A percentile compares a stretch with the other conserved stretches of the same genome.
phyloP scores from a whole-genome alignment of 2,329 filamentous ascomycete genomes.

The Parastagonospora avenae region DNA sequence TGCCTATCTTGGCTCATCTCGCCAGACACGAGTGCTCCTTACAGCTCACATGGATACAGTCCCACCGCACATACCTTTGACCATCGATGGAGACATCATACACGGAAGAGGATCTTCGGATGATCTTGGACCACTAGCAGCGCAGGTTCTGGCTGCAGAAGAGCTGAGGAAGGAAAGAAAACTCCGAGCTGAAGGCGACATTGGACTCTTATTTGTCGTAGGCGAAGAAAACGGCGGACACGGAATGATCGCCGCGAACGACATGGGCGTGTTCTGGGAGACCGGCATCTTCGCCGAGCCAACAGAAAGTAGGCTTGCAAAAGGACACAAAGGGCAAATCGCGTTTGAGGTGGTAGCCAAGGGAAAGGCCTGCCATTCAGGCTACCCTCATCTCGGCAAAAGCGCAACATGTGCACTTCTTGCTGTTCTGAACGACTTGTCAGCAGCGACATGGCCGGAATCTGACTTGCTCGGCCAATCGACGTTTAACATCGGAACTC shows the following conservation, averaged over 20 bases:
- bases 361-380: neutral
- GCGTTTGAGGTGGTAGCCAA: neutral
- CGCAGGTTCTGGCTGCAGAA: neutral
- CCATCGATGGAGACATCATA: neutral
- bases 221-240: conserved; percentile 1
- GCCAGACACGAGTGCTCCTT: neutral
- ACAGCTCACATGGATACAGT: conserved; percentile 1
- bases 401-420: neutral
- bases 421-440: neutral
- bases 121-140: conserved; percentile 1
- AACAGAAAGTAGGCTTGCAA: conserved; percentile 1
- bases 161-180: neutral
- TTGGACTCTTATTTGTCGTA: neutral
- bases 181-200: neutral
- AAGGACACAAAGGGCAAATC: neutral
- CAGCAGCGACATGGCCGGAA: neutral
- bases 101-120: neutral
- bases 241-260: neutral
- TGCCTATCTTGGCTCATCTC: neutral
- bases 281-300: neutral
- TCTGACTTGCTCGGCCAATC: neutral
- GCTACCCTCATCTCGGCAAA: neutral
- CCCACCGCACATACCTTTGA: neutral
- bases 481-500: neutral
- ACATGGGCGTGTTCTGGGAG: neutral